Evolutionary conservation across 805 yeast genomes (phyloP).

Genomic region (Clavispora fructus): DNA sequence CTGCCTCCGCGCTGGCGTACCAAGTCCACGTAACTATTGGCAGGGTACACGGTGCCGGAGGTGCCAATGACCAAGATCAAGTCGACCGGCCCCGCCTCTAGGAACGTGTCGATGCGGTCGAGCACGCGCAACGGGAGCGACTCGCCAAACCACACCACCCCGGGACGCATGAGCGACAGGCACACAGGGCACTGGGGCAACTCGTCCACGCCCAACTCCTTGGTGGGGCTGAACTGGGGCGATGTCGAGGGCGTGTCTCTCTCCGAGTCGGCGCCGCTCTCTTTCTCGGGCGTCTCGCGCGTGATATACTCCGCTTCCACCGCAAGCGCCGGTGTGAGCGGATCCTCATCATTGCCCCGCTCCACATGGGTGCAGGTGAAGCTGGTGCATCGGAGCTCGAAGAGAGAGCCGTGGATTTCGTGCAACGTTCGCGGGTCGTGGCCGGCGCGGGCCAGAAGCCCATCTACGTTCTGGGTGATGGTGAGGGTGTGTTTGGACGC

Average conservation of each 20-base stretch:
- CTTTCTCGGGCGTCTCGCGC: background rate
- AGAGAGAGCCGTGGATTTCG: conserved; percentile 77
- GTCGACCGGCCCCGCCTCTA: conserved; percentile 54
- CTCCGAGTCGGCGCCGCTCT: no score
- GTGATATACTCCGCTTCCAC: conserved; percentile 12
- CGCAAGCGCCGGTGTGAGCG: conserved; percentile 51
- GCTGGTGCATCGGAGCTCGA: conserved; percentile 67
- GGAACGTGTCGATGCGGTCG: conserved; percentile 65
- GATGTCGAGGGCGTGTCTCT: conserved; percentile 14
- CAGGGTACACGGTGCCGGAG: conserved; percentile 84
- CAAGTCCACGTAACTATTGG: conserved; percentile 83
- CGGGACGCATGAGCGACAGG: conserved; percentile 65
- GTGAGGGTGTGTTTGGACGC: conserved; percentile 44
- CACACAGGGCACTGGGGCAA: conserved; percentile 80
- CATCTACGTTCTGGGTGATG: conserved; percentile 82
- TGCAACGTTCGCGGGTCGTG: conserved; percentile 50
- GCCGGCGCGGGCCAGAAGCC: conserved; percentile 60
- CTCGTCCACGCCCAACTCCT: conserved; percentile 43
- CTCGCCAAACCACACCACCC: conserved; percentile 96
- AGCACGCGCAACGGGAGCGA: conserved; percentile 61
- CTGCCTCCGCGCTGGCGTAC: conserved; percentile 69
- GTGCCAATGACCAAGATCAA: conserved; percentile 81
- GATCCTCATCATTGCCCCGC: conserved; percentile 47
- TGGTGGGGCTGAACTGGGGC: conserved; percentile 45
- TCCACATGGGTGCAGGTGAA: conserved; percentile 65